A percentile compares a stretch with the other conserved stretches of the same genome.
Evolutionary conservation across 805 yeast species (phyloP).

Genomic region (Suhomyces canberraensis): DNA sequence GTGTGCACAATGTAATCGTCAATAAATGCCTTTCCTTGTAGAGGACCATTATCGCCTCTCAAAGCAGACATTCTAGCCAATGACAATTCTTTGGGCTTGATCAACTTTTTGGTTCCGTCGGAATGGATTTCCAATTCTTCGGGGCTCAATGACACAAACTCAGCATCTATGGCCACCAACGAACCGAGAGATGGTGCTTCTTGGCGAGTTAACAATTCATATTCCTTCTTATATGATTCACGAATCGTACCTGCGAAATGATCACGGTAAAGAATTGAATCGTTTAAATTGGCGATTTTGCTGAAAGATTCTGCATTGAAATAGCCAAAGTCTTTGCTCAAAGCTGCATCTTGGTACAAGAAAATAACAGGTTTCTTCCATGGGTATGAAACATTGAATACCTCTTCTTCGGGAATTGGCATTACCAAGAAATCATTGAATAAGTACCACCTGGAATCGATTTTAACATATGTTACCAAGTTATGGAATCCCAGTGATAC

Average conservation of each 20-base stretch:
- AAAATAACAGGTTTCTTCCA: conserved; percentile 85
- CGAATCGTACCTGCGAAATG: conserved; percentile 68
- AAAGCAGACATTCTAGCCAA: conserved; percentile 88
- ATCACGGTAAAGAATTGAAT: conserved; percentile 67
- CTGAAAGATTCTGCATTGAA: conserved; percentile 21
- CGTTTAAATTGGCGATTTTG: conserved; percentile 41
- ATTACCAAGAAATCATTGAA: conserved; percentile 90
- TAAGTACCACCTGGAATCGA: conserved; percentile 65
- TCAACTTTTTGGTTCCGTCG: conserved; percentile 64
- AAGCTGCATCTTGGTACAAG: conserved; percentile 52
- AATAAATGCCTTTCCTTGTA: conserved; percentile 74
- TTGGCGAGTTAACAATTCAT: conserved; percentile 58
- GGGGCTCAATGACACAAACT: conserved; percentile 78
- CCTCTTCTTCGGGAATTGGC: conserved; percentile 73
- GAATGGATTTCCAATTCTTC: conserved; percentile 77
- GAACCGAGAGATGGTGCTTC: conserved; percentile 77
- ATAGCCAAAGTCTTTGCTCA: conserved; percentile 43
- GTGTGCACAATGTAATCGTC: conserved; percentile 87
- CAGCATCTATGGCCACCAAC: conserved; percentile 92
- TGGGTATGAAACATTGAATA: conserved; percentile 60
- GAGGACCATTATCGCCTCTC: conserved; percentile 63
- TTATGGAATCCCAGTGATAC: conserved; percentile 46
- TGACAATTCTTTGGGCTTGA: conserved; percentile 72
- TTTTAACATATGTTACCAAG: conserved; percentile 55
- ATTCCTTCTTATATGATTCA: conserved; percentile 57